Conservation (phyloP, 768 basidiomycete genomes). For the Panus rudis region DNA sequence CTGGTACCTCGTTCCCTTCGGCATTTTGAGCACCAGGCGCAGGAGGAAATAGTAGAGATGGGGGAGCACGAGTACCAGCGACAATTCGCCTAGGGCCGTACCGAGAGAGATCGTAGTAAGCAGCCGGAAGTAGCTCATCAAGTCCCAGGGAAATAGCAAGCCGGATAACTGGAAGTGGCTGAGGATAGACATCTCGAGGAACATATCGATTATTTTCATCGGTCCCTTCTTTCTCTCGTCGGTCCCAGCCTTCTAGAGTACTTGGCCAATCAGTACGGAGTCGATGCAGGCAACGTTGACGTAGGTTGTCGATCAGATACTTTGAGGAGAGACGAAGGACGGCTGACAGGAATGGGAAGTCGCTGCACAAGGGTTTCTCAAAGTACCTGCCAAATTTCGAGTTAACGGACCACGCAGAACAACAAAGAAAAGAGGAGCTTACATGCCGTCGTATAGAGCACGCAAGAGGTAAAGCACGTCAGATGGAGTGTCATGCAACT, state of each 20-base stretch:
- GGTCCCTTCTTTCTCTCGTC: conserved; percentile 50
- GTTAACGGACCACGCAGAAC: conserved; percentile 2
- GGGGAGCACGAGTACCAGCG: conserved; percentile 36
- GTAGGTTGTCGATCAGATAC: conserved; percentile 66
- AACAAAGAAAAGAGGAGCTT: conserved; percentile 21
- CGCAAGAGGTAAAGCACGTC: conserved; percentile 61
- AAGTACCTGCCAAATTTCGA: conserved; percentile 42
- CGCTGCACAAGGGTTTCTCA: conserved; percentile 37
- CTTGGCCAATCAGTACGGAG: conserved; percentile 62
- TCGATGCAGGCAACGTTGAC: conserved; percentile 50
- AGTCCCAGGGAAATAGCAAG: conserved; percentile 61
- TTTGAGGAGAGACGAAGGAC: conserved; percentile 70
- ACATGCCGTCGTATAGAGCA: conserved; percentile 76
- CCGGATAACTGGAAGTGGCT: conserved; percentile 65
- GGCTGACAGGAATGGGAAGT: conserved; percentile 54
- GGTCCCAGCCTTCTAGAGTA: conserved; percentile 63
- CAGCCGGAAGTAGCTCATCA: conserved; percentile 53
- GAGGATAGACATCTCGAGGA: conserved; percentile 52
- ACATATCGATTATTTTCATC: conserved; percentile 45
- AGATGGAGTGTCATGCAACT: conserved; percentile 57
- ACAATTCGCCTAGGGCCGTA: conserved; percentile 68
- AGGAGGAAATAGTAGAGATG: conserved; percentile 11
- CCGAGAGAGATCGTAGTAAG: conserved; percentile 68
- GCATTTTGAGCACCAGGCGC: conserved; percentile 6
- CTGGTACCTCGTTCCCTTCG: too few relatives aligned